Percentiles rank a stretch among this genome's conserved stretches.
These are phyloP conservation scores for Acer negundo DNA, from an alignment of 345 rosid species.

Conservation along the genomic window DNA sequence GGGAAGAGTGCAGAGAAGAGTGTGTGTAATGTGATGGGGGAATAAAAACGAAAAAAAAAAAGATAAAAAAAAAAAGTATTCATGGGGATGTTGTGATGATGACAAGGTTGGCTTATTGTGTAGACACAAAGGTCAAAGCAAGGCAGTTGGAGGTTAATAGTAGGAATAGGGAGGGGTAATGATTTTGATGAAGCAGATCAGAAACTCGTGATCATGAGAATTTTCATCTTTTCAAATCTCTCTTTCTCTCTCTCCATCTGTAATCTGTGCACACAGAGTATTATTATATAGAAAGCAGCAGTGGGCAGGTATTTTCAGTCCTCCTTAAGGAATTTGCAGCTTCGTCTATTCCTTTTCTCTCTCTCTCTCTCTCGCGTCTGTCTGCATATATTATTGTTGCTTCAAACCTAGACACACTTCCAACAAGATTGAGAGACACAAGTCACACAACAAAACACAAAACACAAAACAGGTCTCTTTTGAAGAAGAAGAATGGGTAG, in stretches of 20 bases:
- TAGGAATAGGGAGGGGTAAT: constrained; percentile 32
- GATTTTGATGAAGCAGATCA: constrained; percentile 38
- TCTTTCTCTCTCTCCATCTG: constrained; percentile 1
- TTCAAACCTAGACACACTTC: constrained; percentile 22
- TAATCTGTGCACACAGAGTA: constrained; percentile 14
- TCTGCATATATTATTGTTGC: constrained; percentile 8
- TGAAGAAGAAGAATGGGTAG: constrained; percentile 47
- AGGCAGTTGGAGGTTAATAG: constrained; percentile 49
- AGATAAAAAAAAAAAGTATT: constrained; percentile 13
- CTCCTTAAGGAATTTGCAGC: constrained; percentile 50
- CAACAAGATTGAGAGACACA: constrained; percentile 4
- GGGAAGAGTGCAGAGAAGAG: neutral
- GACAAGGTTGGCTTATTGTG: constrained; percentile 43
- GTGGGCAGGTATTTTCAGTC: constrained; percentile 40
- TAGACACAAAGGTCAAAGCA: constrained; percentile 69
- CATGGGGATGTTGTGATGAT: constrained; percentile 34
- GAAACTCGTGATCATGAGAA: constrained; percentile 48
- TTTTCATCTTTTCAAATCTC: neutral
- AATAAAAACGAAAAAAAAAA: constrained; percentile 12
- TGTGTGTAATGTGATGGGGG: constrained; percentile 8
- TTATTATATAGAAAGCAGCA: constrained; percentile 19
- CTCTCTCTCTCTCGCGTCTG: constrained; percentile 22
- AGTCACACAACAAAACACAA: too few relatives aligned
- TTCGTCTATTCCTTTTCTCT: constrained; percentile 49
- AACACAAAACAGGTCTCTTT: neutral